A percentile compares a stretch with the other conserved stretches of the same genome.
phyloP scores from a whole-genome alignment of 2,329 filamentous ascomycete species.

The Botryotinia convoluta region DNA sequence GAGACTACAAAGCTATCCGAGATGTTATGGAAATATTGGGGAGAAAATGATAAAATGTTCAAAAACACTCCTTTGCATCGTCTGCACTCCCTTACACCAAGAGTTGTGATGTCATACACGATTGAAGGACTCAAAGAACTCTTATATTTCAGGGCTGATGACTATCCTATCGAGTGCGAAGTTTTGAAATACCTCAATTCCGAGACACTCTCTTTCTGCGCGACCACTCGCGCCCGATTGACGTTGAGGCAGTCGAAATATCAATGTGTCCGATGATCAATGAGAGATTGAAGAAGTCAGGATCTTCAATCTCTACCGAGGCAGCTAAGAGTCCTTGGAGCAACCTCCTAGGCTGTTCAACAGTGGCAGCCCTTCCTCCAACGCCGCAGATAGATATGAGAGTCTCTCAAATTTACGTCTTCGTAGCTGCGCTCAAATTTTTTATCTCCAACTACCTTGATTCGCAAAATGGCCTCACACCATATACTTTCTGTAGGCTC shows the following conservation, averaged over 20 bases:
- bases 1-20: not conserved
- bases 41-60: not conserved
- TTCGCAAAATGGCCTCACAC: not conserved
- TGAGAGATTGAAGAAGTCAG: not conserved
- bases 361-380: not conserved
- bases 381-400: not conserved
- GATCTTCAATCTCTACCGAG: not conserved
- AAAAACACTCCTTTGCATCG: not conserved
- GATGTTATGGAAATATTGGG: not conserved
- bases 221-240: not conserved
- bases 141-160: not conserved
- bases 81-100: not conserved
- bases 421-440: not conserved
- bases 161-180: not conserved
- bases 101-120: not conserved
- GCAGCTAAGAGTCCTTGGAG: not conserved
- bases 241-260: not conserved
- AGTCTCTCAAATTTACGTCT: not conserved
- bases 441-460: not conserved
- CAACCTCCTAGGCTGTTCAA: not conserved
- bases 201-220: not conserved
- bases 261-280: not conserved
- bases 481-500: not conserved
- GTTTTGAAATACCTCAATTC: not conserved
- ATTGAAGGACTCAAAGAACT: not conserved